These are phyloP conservation scores for Cokeromyces recurvatus DNA, from an alignment of 371 early-diverging fungal species.

Conservation along the genomic window DNA sequence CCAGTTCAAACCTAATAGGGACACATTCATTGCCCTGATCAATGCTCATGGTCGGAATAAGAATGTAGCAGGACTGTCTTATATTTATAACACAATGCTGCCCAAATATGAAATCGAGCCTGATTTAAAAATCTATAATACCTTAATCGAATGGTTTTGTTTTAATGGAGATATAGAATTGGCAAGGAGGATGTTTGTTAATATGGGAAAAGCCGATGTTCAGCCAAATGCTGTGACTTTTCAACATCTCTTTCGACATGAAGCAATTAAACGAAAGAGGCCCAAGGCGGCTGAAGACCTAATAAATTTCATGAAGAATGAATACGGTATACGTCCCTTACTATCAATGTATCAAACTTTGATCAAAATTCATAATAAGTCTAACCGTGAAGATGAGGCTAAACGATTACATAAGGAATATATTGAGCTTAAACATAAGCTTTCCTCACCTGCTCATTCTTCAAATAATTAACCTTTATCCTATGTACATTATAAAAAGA, in stretches of 20 bases:
- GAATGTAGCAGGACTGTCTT: conserved; percentile 14
- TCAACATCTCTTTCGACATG: conserved; percentile 37
- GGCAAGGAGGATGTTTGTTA: conserved; percentile 30
- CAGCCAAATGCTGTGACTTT: conserved; percentile 38
- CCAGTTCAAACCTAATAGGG: conserved; percentile 12
- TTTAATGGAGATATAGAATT: conserved; percentile 22
- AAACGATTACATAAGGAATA: conserved; percentile 21
- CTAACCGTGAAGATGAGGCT: conserved; percentile 32
- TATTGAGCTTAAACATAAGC: conserved; percentile 1
- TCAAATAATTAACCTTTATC: too few species aligned
- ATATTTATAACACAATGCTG: conserved; percentile 28
- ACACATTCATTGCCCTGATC: conserved; percentile 30
- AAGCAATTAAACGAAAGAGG: conserved; percentile 31
- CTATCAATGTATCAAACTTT: conserved; percentile 36
- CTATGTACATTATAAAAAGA: background rate
- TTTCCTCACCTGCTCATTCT: too few species aligned
- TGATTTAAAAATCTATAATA: conserved; percentile 21
- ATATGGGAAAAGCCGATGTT: conserved; percentile 31
- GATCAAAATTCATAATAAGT: conserved; percentile 33
- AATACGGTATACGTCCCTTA: conserved; percentile 29
- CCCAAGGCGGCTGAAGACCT: conserved; percentile 32
- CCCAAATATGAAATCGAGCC: conserved; percentile 17
- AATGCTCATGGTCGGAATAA: conserved; percentile 34
- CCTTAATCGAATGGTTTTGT: conserved; percentile 35
- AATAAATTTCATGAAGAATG: conserved; percentile 31